Percentiles rank a stretch among this genome's conserved stretches.
Evolutionary conservation across 176 grass and related monocot genomes (phyloP).

Genomic region (Hyparrhenia diplandra): DNA sequence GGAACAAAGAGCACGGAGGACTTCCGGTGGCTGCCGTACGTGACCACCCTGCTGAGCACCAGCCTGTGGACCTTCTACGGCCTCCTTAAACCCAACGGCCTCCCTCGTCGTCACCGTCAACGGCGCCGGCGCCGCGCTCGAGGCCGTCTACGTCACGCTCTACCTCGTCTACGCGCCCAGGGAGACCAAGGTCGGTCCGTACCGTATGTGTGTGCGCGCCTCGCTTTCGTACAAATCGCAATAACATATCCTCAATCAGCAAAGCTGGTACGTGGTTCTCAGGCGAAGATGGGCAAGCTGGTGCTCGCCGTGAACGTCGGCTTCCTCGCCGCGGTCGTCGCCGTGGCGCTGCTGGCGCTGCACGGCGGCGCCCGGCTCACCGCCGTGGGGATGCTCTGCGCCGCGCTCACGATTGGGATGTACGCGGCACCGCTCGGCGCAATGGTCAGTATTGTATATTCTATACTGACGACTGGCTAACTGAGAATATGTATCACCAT

Average conservation of each 20-base stretch:
- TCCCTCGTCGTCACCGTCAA: conserved; percentile 87
- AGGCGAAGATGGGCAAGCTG: too few relatives aligned
- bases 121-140: conserved; percentile 39
- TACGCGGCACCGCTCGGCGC: too few relatives aligned
- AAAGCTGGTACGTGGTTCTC: too few relatives aligned
- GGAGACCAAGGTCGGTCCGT: conserved; percentile 47
- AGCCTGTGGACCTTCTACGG: conserved; percentile 84
- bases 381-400: too few relatives aligned
- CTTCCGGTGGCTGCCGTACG: conserved; percentile 72
- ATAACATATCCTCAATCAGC: too few relatives aligned
- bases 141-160: conserved; percentile 59
- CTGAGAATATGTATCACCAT: not conserved
- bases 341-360: too few relatives aligned
- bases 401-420: too few relatives aligned
- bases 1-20: conserved; percentile 60
- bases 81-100: conserved; percentile 59
- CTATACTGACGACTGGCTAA: not conserved
- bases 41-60: conserved; percentile 59
- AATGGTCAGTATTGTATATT: conserved; percentile 41
- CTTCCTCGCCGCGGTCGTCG: too few relatives aligned
- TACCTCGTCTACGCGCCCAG: conserved; percentile 59
- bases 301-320: too few relatives aligned
- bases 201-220: too few relatives aligned
- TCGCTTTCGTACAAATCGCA: too few relatives aligned
- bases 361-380: too few relatives aligned